Evolutionary conservation across 1,284 basidiomycete species (phyloP), one percentile per base, ranked within the genome.

Genomic region (Tranzscheliella williamsii): DNA sequence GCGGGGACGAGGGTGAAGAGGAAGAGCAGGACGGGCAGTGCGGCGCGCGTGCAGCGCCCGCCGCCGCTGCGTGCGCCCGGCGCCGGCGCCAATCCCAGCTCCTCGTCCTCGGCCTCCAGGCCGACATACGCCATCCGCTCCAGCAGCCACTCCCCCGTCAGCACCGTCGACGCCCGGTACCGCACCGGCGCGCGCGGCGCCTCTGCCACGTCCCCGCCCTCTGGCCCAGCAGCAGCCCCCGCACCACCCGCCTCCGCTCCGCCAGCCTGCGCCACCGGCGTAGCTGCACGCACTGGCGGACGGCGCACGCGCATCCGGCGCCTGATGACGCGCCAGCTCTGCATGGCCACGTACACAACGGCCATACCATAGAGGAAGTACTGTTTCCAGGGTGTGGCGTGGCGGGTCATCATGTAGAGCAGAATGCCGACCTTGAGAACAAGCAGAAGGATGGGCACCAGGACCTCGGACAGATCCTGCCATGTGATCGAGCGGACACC

Each of bases 361-460:
- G 61, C 51, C 39, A 58, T 50, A 4, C 46, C 57, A 2, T 56
- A 33, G 23, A 71, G 48, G 39, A 60, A 45, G 37, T 45, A 57
- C 27, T 24, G 24, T 35, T 67, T 71, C n/a, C 46, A n/a, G 20
- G 23, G 17, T 12, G 56, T 51, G 4, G 69, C 69, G 4, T 49
- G 43, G 2, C 60, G 38, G 22, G 62, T 39, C 50, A 71, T 43
- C 22, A 71, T 44, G 20, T 57, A 64, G 11, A 71, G 46, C 24
- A 71, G 37, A 21, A 71, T 54, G 17, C 54, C 49, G 12, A 71
- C 42, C 20, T 70, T 70, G 33, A 71, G 42, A 4, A 49, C 38
- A 4, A 71, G 43, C 23, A 71, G 64, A 11, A 60, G 43, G 38
- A 69, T 42, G 2, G 67, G 66, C 22, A 67, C 17, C 23, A 46